phyloP scores from a whole-genome alignment of 2,329 filamentous ascomycete species.

The Xylariales sp. region DNA sequence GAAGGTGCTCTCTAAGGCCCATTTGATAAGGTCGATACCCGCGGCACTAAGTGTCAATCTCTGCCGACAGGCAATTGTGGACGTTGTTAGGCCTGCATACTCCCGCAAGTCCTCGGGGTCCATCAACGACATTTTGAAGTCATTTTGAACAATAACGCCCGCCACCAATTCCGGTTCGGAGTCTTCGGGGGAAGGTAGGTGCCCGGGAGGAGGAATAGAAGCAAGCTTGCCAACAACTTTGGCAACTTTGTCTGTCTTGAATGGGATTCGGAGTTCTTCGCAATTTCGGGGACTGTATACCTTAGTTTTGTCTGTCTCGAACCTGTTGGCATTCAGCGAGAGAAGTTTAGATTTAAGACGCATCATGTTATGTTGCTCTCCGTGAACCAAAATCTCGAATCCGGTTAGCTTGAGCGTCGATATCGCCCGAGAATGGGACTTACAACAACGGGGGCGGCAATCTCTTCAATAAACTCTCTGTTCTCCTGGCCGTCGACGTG shows the following conservation, averaged over 20 bases:
- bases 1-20: conserved; percentile 95
- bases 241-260: conserved; percentile 93
- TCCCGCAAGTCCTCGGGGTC: conserved; percentile 94
- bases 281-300: conserved; percentile 95
- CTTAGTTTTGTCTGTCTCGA: conserved; percentile 83
- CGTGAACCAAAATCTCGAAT: conserved; percentile 88
- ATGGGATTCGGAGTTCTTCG: conserved; percentile 93
- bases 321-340: conserved; percentile 86
- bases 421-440: conserved; percentile 54
- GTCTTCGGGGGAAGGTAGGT: conserved; percentile 48
- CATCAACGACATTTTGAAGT: conserved; percentile 98
- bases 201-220: conserved; percentile 75
- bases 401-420: conserved; percentile 32
- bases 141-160: conserved; percentile 94
- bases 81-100: conserved; percentile 96
- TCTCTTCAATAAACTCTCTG: conserved; percentile 94
- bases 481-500: conserved; percentile 98
- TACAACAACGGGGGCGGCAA: conserved; percentile 91
- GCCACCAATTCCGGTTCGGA: conserved; percentile 71
- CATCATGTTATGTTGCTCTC: conserved; percentile 98
- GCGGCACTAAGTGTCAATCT: conserved; percentile 88
- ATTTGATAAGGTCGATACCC: conserved; percentile 89
- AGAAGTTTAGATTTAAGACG: conserved; percentile 93
- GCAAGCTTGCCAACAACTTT: conserved; percentile 97
- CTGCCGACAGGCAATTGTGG: conserved; percentile 92